phyloP scores from a whole-genome alignment of 2,329 filamentous ascomycete species.

The Xylariomycetidae sp. region DNA sequence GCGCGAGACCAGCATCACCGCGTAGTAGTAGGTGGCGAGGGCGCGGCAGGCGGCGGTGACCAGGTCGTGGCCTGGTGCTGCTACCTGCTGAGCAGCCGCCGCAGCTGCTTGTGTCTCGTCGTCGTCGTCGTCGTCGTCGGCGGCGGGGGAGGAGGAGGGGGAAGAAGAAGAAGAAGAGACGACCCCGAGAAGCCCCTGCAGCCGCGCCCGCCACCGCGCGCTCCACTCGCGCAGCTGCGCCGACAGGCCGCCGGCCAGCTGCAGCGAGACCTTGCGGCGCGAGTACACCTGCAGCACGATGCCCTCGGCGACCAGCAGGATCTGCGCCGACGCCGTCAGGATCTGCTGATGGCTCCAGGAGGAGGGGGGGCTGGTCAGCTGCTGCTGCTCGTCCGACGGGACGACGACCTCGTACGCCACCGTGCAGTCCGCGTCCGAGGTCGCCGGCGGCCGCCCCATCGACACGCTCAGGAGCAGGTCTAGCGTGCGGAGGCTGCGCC shows the following conservation, averaged over 20 bases:
- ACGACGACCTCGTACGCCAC: conserved; percentile 37
- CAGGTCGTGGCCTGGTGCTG: no score
- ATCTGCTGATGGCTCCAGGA: no score
- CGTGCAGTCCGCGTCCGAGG: conserved; percentile 49
- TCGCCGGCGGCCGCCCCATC: conserved; percentile 48
- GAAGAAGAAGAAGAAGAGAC: conserved; percentile 21
- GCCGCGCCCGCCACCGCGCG: conserved; percentile 37
- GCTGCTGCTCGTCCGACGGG: conserved; percentile 33
- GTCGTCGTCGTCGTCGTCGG: no score
- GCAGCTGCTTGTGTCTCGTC: no score
- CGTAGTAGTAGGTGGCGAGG: conserved; percentile 48
- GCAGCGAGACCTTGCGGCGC: conserved; percentile 44
- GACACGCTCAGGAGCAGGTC: conserved; percentile 48
- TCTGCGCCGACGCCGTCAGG: conserved; percentile 47
- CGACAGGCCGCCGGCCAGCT: conserved; percentile 48
- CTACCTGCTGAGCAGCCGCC: no score
- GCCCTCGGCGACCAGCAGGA: conserved; percentile 44
- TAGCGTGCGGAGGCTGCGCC: conserved; percentile 47
- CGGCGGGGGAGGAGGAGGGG: conserved; percentile 17
- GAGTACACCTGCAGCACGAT: conserved; percentile 49
- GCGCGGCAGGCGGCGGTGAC: conserved; percentile 45
- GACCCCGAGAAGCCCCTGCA: conserved; percentile 37
- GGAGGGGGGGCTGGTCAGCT: no score
- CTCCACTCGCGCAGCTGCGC: conserved; percentile 48
- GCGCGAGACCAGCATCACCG: conserved; percentile 50